phyloP scores from a whole-genome alignment of 2,329 filamentous ascomycete genomes.

The Fusarium concolor region DNA sequence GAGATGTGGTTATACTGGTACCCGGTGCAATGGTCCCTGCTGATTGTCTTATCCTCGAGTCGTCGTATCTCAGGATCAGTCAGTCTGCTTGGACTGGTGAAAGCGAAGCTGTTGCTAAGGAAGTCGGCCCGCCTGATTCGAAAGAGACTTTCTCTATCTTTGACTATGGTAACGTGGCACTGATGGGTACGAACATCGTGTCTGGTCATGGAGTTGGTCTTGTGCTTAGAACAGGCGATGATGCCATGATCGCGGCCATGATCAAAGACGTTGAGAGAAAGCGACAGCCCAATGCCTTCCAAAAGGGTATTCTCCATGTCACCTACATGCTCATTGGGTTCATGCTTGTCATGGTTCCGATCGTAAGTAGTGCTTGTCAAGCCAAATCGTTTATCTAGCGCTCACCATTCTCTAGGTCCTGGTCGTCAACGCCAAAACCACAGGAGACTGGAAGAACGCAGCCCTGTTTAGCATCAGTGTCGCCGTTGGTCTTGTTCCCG shows the following conservation, averaged over 20 bases:
- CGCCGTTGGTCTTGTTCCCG: conserved; percentile 1
- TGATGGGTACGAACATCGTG: background rate
- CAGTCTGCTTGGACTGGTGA: conserved; percentile 8
- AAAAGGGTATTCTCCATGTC: background rate
- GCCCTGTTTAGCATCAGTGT: conserved; percentile 3
- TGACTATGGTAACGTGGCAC: background rate
- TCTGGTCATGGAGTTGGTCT: background rate
- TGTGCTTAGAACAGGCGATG: background rate
- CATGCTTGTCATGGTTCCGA: conserved; percentile 7
- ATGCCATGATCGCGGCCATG: conserved; percentile 1
- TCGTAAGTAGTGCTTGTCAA: background rate
- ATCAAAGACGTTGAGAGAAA: conserved; percentile 8
- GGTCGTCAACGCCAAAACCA: background rate
- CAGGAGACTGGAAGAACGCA: background rate
- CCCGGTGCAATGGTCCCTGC: conserved; percentile 1
- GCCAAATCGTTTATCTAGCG: too few relatives aligned
- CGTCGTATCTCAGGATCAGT: background rate
- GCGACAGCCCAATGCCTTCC: background rate
- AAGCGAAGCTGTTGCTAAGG: conserved; percentile 1
- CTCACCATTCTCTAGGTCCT: background rate
- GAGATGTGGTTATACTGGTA: background rate
- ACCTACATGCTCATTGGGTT: conserved; percentile 5
- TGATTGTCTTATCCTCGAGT: background rate
- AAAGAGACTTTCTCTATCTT: background rate
- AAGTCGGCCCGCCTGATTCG: background rate